Evolutionary conservation across 2,329 filamentous ascomycete genomes (phyloP).

Genomic region (Aaosphaeria arxii): DNA sequence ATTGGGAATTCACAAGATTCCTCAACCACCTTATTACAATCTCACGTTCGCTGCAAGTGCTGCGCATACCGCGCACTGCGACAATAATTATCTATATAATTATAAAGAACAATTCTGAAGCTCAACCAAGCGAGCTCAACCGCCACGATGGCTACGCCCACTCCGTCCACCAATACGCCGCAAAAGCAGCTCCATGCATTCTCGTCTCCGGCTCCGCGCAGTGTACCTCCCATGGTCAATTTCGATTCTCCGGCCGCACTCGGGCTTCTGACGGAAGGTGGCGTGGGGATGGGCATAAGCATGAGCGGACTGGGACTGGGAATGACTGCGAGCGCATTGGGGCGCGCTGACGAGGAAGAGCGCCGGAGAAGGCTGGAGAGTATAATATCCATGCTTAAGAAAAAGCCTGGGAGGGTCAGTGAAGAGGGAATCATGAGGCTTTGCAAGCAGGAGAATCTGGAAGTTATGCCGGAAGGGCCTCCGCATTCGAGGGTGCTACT

Average conservation of each 20-base stretch:
- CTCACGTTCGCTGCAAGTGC: no score
- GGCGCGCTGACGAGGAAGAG: conserved; percentile 53
- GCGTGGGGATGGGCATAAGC: conserved; percentile 43
- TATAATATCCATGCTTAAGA: conserved; percentile 65
- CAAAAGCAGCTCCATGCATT: conserved; percentile 36
- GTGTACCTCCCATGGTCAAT: conserved; percentile 39
- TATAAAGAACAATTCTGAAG: background rate
- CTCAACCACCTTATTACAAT: no score
- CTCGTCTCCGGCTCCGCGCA: conserved; percentile 42
- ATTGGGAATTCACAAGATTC: no score
- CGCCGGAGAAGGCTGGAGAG: conserved; percentile 52
- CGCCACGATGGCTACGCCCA: conserved; percentile 35
- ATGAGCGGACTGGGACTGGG: conserved; percentile 40
- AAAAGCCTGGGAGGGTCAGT: conserved; percentile 67
- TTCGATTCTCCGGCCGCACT: conserved; percentile 44
- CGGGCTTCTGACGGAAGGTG: conserved; percentile 38
- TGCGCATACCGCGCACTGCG: no score
- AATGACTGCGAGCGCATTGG: conserved; percentile 35
- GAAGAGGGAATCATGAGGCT: conserved; percentile 73
- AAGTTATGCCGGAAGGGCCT: conserved; percentile 20
- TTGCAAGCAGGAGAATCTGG: conserved; percentile 62
- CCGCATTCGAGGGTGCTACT: conserved; percentile 22
- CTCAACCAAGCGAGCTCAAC: background rate
- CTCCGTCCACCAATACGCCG: conserved; percentile 35
- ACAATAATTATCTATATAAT: no score